Conservation (phyloP, 139 green algal species). For the Cymbomonas tetramitiformis region DNA sequence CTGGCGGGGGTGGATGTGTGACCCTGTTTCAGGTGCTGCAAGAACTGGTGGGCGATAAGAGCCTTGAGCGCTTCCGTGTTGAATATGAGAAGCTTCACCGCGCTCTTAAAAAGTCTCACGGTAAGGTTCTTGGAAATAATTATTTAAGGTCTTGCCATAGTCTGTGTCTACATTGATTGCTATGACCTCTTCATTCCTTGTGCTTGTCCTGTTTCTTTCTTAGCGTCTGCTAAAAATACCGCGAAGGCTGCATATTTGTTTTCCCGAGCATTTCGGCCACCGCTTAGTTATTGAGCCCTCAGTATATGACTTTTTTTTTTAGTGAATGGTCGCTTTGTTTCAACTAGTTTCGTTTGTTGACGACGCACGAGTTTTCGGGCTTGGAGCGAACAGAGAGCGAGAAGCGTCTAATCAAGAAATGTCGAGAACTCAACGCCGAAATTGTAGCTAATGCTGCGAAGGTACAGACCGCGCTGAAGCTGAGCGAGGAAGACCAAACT, state of each 20-base stretch:
- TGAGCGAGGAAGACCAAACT: constrained; percentile 74
- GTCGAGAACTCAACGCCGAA: constrained; percentile 69
- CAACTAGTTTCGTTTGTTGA: background rate
- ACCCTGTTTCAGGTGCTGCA: constrained; percentile 50
- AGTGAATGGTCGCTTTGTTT: constrained; percentile 2
- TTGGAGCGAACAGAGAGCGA: no score
- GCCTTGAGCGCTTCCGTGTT: constrained; percentile 54
- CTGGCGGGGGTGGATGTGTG: no score
- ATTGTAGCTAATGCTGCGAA: constrained; percentile 76
- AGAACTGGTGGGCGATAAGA: constrained; percentile 55
- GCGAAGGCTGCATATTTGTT: no score
- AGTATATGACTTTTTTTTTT: constrained; percentile 25
- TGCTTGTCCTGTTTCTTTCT: no score
- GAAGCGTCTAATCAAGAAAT: constrained; percentile 67
- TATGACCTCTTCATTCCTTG: no score
- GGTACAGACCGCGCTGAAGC: constrained; percentile 71
- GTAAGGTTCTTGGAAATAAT: no score
- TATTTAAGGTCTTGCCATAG: no score
- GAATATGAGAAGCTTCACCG: constrained; percentile 83
- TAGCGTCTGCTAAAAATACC: no score
- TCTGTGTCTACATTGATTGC: no score
- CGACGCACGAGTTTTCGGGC: constrained; percentile 20
- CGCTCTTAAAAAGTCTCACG: constrained; percentile 68
- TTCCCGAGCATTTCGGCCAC: no score
- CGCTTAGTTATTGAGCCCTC: no score